Evolutionary conservation across 495 filamentous ascomycete species (phyloP).

Genomic region (Recurvomyces mirabilis): DNA sequence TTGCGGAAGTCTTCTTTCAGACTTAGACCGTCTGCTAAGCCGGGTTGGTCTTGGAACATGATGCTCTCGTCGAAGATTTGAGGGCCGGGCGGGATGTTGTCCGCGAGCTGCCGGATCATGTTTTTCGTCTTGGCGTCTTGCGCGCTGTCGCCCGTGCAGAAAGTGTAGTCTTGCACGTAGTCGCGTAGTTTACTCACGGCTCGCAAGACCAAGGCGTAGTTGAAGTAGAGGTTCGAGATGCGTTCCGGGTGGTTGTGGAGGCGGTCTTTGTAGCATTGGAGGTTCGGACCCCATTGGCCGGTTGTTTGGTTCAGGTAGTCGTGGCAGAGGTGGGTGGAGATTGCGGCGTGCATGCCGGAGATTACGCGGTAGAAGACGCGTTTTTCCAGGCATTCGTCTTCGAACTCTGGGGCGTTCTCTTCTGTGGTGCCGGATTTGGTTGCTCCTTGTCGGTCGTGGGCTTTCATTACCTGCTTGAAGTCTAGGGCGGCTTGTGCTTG

Average conservation of each 20-base stretch:
- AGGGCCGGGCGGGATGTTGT: conserved; percentile 49
- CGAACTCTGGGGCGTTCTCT: conserved; percentile 49
- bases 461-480: conserved; percentile 69
- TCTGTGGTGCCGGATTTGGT: conserved; percentile 27
- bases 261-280: conserved; percentile 76
- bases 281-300: conserved; percentile 85
- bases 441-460: conserved; percentile 54
- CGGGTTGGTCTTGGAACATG: conserved; percentile 74
- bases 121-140: conserved; percentile 70
- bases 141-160: conserved; percentile 72
- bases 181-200: conserved; percentile 85
- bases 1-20: conserved; percentile 97
- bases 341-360: conserved; percentile 95
- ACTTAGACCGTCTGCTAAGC: conserved; percentile 34
- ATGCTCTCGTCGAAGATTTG: conserved; percentile 86
- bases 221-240: conserved; percentile 96
- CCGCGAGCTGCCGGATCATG: conserved; percentile 63
- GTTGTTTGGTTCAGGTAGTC: conserved; percentile 94
- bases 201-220: conserved; percentile 86
- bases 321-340: conserved; percentile 91
- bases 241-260: conserved; percentile 77
- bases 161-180: conserved; percentile 73
- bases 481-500: conserved; percentile 61
- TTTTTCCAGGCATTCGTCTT: conserved; percentile 93
- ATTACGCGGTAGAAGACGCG: conserved; percentile 91